These are phyloP conservation scores for Irpex lacteus DNA, from an alignment of 1,284 basidiomycete genomes.

Conservation along the genomic window DNA sequence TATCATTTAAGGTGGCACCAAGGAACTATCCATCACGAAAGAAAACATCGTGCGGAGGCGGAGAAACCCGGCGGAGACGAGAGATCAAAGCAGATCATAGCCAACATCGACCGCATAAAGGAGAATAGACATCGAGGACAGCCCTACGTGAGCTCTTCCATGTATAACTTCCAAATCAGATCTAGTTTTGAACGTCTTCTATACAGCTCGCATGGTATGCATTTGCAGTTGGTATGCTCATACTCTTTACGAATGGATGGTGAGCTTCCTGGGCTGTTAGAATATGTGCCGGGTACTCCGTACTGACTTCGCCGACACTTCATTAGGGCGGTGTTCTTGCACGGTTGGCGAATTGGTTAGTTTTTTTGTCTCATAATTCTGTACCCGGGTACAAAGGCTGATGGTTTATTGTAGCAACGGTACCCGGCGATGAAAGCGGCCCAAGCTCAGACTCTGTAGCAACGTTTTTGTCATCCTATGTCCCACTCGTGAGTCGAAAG, in stretches of 20 bases:
- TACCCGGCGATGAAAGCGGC: constrained; percentile 6
- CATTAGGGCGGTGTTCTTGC: constrained; percentile 26
- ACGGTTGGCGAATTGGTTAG: constrained; percentile 26
- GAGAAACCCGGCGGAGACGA: background rate
- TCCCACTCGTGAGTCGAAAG: constrained; percentile 22
- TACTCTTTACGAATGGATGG: constrained; percentile 30
- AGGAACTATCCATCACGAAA: constrained; percentile 26
- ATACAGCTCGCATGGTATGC: constrained; percentile 28
- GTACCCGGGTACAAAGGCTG: background rate
- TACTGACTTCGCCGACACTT: background rate
- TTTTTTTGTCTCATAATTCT: background rate
- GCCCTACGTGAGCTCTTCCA: constrained; percentile 20
- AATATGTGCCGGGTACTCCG: too few species aligned
- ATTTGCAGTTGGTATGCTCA: constrained; percentile 23
- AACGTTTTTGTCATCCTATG: constrained; percentile 26
- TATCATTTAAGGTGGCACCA: constrained; percentile 21
- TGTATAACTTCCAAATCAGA: background rate
- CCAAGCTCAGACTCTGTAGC: constrained; percentile 18
- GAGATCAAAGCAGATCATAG: constrained; percentile 11
- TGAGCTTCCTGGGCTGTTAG: background rate
- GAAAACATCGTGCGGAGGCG: constrained; percentile 11
- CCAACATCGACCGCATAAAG: constrained; percentile 23
- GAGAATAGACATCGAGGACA: constrained; percentile 24
- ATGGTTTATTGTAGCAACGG: constrained; percentile 1
- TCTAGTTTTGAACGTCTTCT: background rate